A percentile compares a stretch with the other conserved stretches of the same genome.
These are phyloP conservation scores for Leishmania arabica DNA, from an alignment of 208 protist species.

Conservation along the genomic window DNA sequence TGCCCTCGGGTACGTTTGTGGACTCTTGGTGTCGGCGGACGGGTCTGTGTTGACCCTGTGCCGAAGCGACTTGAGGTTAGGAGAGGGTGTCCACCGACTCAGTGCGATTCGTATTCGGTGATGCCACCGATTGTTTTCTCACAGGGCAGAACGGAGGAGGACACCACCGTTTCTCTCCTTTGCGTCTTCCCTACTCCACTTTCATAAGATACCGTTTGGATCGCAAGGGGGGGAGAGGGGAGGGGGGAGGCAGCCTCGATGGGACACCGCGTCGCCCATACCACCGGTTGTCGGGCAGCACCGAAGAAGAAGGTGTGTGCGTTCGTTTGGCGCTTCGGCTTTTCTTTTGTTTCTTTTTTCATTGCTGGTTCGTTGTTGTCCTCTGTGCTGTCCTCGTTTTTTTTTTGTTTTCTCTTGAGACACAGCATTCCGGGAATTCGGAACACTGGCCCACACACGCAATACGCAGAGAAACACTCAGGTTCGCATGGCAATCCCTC, in stretches of 20 bases:
- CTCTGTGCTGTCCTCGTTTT: neutral
- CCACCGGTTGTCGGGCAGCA: neutral
- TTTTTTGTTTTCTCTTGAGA: too few relatives aligned
- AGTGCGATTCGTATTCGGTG: neutral
- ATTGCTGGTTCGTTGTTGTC: neutral
- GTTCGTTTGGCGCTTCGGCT: neutral
- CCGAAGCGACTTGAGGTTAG: neutral
- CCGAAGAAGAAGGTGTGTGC: neutral
- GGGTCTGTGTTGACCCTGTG: neutral
- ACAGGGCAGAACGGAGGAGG: neutral
- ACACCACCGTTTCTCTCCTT: neutral
- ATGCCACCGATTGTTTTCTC: neutral
- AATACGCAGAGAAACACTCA: too few relatives aligned
- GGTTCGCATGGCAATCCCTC: neutral
- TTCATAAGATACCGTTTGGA: too few relatives aligned
- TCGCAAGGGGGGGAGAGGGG: too few relatives aligned
- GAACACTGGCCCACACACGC: too few relatives aligned
- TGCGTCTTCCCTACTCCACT: too few relatives aligned
- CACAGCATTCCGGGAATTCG: too few relatives aligned
- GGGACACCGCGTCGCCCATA: neutral
- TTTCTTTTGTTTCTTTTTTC: neutral
- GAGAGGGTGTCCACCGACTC: neutral
- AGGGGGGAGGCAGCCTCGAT: neutral
- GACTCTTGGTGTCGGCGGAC: neutral
- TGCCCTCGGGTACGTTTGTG: neutral